Base-by-base conservation (phyloP, 306 rosid species). In the Acacia crassicarpa region DNA sequence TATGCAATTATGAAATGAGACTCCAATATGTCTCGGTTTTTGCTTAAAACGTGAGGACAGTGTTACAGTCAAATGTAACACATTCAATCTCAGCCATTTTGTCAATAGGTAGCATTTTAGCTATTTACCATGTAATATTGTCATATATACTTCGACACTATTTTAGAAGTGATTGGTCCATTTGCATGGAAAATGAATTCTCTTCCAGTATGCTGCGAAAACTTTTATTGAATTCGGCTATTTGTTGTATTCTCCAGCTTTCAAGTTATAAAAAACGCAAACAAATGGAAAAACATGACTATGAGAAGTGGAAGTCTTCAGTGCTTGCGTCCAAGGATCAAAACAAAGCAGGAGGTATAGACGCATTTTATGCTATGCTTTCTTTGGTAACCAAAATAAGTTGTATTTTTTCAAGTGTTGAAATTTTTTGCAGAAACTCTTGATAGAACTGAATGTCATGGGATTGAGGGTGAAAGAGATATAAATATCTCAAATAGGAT, bases 241-340 rank as follows among this genome's bases (percentile, higher is more conserved):
- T 69, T 71, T 83, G 68, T 72, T 75, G 46, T 81, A 41, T 48
- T 74, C 43, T 92, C 66, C 88, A 96, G 99, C 70, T 78, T 70
- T 90, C 98, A 82, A 76, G 91, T 51, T 90, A 88, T 78, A 92
- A 92, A 81, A 89, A 84, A 67, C 85, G 83, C 76, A 93, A 91
- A 53, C 85, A 79, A 79, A 80, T 67, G 79, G 94, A 89, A 69
- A 85, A 87, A 14, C 87, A 74, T 14, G 89, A 83, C 38, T 93
- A 92, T 56, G 89, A 89, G 78, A 83, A 91, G 46, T 93, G 97
- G 97, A 93, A 90, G 76, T 87, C 92, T 56, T 81, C 91, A 56
- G 97, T 95, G 49, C 56, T 93, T 48, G 80, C 85, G 74, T 92
- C 97, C 35, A 92, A 91, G 78, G 77, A 89, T 30, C 65, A 86